Evolutionary conservation across 345 rosid genomes (phyloP), one percentile per base, ranked within the genome.

Genomic region (Brassica incana): DNA sequence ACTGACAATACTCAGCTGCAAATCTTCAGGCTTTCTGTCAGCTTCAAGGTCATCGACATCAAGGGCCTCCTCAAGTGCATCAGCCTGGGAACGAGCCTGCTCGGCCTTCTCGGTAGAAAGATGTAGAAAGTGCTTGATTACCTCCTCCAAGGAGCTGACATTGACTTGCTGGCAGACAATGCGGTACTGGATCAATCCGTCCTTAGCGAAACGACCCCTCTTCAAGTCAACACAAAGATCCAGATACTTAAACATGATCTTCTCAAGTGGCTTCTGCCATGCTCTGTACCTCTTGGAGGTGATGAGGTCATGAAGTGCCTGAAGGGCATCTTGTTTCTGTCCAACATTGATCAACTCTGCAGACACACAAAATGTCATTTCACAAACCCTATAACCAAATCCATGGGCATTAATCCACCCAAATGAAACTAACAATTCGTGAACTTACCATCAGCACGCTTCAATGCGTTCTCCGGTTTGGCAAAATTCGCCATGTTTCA

Each of bases 41-140:
- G 99, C 99, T 86, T 93, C 99, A 61, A 96, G 97, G 77, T 96
- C 99, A 84, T 95, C 99, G 23, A 93, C 98, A 86, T 93, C 97
- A 62, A 96, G 98, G 45, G 98, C 99, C 84, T 96, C 99, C 85
- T 93, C 98, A 25, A 95, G 69, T 7, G 97, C 97, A 81, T 90
- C 90, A 0, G 98, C 97, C 77, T 91, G 96, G 74, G 84, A 85
- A 15, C 97, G 95, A 27, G 98, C 99, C 84, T 90, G 92, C 83
- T 96, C 97, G 45, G 99, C 99, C 81, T 87, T 93, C 86, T 96
- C 97, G 2, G 97, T 93, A 52, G 99, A 88, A 32, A 96, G 92
- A 68, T 92, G 92, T 76, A 96, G 86, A 73, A 93, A 96, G 76
- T 96, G 92, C 88, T 93, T 96, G 82, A 90, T 96, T 20, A 96